These are phyloP conservation scores for Aureobasidium sp. DNA, from an alignment of 2,329 filamentous ascomycete genomes.

Conservation along the genomic window DNA sequence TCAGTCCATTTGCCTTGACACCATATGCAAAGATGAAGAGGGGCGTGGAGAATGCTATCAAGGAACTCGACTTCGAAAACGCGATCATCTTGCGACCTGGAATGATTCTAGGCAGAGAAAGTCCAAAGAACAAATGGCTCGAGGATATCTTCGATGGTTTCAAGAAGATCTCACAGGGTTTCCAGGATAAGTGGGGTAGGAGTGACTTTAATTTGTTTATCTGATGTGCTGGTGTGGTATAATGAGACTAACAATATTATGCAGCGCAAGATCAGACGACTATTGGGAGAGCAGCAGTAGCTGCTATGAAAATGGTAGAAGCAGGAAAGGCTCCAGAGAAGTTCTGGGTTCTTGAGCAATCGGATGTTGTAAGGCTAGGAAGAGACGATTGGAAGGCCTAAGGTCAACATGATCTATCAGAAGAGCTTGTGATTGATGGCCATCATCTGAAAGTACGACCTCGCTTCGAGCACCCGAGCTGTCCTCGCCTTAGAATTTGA, in stretches of 20 bases:
- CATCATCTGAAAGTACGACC: neutral
- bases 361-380: neutral
- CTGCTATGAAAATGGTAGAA: neutral
- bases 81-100: conserved; percentile 29
- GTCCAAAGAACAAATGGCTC: conserved; percentile 11
- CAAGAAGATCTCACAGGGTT: neutral
- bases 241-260: neutral
- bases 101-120: conserved; percentile 25
- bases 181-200: neutral
- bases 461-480: neutral
- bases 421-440: neutral
- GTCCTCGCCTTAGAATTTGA: neutral
- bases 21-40: conserved; percentile 32
- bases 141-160: neutral
- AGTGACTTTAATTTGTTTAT: neutral
- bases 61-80: conserved; percentile 28
- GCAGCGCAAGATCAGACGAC: neutral
- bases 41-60: conserved; percentile 29
- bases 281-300: neutral
- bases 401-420: neutral
- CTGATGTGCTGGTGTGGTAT: neutral
- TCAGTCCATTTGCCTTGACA: conserved; percentile 19
- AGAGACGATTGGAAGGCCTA: neutral
- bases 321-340: neutral
- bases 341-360: neutral